These are phyloP conservation scores for Hanseniaspora pseudoguilliermondii DNA, from an alignment of 805 yeast species.

Conservation along the genomic window DNA sequence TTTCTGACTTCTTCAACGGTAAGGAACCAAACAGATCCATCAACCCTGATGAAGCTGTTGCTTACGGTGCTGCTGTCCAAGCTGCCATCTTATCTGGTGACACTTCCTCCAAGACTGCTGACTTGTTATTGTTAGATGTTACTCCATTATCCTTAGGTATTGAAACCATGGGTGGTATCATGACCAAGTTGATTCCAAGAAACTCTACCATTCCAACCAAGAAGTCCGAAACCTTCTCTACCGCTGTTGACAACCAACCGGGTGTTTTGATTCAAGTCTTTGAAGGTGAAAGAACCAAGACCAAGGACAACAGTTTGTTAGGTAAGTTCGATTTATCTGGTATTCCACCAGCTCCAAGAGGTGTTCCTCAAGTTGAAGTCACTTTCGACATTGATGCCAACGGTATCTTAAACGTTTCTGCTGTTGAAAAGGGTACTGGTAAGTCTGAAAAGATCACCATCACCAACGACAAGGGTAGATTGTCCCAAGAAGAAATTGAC, in stretches of 20 bases:
- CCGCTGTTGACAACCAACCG: slow-evolving; percentile 98
- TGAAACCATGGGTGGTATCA: slow-evolving; percentile 99
- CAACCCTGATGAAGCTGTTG: slow-evolving; percentile 99
- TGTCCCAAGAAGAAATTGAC: slow-evolving; percentile 94
- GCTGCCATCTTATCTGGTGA: slow-evolving; percentile 97
- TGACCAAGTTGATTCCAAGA: slow-evolving; percentile 98
- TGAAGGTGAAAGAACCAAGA: slow-evolving; percentile 97
- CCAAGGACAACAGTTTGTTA: slow-evolving; percentile 90
- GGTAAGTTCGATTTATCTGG: slow-evolving; percentile 96
- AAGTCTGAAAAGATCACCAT: slow-evolving; percentile 92
- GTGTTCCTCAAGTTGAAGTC: slow-evolving; percentile 96
- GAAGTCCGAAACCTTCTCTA: slow-evolving; percentile 95
- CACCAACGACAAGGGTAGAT: slow-evolving; percentile 97
- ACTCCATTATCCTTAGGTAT: slow-evolving; percentile 98
- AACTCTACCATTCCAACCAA: slow-evolving; percentile 97
- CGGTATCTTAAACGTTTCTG: slow-evolving; percentile 94
- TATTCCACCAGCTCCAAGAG: slow-evolving; percentile 98
- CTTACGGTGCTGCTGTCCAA: slow-evolving; percentile 98
- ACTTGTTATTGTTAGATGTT: slow-evolving; percentile 90
- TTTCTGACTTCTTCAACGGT: slow-evolving; percentile 95
- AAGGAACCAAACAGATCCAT: slow-evolving; percentile 96
- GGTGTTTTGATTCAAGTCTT: slow-evolving; percentile 97
- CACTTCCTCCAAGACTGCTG: slow-evolving; percentile 94
- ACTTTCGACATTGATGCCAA: slow-evolving; percentile 94
- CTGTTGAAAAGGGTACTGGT: slow-evolving; percentile 98